Evolutionary conservation across 75 land plant genomes (phyloP).

Genomic region (Pseudotsuga menziesii): DNA sequence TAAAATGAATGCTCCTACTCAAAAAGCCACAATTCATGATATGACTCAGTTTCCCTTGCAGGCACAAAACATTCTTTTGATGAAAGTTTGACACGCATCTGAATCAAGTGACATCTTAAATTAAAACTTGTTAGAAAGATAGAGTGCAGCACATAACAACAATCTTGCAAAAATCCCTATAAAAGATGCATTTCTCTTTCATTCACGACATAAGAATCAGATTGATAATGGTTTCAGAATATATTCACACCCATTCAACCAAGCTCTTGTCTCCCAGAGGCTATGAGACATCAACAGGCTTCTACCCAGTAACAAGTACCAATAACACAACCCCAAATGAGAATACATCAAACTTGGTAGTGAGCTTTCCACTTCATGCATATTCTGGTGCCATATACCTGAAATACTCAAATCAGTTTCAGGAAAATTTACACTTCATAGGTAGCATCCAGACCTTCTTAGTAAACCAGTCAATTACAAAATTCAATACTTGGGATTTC

Average conservation of each 20-base stretch:
- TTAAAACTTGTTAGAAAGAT: not conserved
- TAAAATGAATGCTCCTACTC: not conserved
- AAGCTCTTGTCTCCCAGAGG: slow-evolving; percentile 58
- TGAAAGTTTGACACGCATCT: not conserved
- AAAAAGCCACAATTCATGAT: not conserved
- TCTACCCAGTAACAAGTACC: slow-evolving; percentile 72
- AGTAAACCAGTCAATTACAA: not conserved
- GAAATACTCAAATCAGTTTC: slow-evolving; percentile 13
- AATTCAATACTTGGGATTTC: not conserved
- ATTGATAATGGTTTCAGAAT: not conserved
- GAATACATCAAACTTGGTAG: slow-evolving; percentile 73
- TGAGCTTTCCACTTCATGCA: slow-evolving; percentile 81
- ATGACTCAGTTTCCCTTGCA: not conserved
- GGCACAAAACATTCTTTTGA: not conserved
- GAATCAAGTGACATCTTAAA: not conserved
- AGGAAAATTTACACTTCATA: not conserved
- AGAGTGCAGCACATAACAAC: not conserved
- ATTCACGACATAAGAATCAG: not conserved
- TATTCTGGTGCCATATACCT: slow-evolving; percentile 88
- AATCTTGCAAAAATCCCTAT: not conserved
- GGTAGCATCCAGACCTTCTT: not conserved
- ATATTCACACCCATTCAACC: slow-evolving; percentile 67
- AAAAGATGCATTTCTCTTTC: not conserved
- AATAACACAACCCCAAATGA: slow-evolving; percentile 83
- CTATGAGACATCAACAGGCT: slow-evolving; percentile 58